phyloP scores from a whole-genome alignment of 2,329 filamentous ascomycete species.

The Allantophomopsis lycopodina region DNA sequence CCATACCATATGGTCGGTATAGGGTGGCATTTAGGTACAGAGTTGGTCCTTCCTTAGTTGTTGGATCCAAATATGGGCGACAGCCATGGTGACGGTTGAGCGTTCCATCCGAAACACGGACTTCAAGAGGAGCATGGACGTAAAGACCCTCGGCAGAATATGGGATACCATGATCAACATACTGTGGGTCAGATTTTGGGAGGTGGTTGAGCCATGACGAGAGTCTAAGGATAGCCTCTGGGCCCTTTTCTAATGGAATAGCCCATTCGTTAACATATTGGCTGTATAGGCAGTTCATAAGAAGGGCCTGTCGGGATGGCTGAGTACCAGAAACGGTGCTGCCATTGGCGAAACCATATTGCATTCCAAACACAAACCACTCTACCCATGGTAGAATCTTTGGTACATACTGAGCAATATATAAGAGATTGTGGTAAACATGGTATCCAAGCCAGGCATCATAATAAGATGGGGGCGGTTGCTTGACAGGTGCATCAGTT shows the following conservation, averaged over 20 bases:
- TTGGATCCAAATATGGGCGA: constrained; percentile 61
- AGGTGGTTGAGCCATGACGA: constrained; percentile 69
- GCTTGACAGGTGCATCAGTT: constrained; percentile 45
- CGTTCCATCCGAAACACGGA: constrained; percentile 66
- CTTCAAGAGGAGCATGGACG: constrained; percentile 83
- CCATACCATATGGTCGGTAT: constrained; percentile 66
- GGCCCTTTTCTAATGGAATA: constrained; percentile 70
- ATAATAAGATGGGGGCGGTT: constrained; percentile 57
- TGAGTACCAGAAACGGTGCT: constrained; percentile 62
- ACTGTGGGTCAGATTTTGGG: constrained; percentile 46
- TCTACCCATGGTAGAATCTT: constrained; percentile 77
- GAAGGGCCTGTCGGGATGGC: constrained; percentile 62
- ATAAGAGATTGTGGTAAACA: constrained; percentile 84
- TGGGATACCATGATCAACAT: constrained; percentile 57
- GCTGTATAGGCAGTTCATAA: constrained; percentile 98
- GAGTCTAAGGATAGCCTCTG: constrained; percentile 72
- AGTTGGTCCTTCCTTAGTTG: constrained; percentile 52
- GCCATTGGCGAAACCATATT: constrained; percentile 76
- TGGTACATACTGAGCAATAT: constrained; percentile 64
- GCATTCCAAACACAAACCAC: constrained; percentile 95
- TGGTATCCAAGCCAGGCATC: constrained; percentile 73
- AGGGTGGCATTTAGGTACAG: constrained; percentile 85
- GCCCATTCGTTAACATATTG: constrained; percentile 99
- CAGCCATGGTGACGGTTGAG: constrained; percentile 23
- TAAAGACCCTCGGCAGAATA: constrained; percentile 69